phyloP scores from a whole-genome alignment of 768 basidiomycete genomes.

The Cyathus striatus region DNA sequence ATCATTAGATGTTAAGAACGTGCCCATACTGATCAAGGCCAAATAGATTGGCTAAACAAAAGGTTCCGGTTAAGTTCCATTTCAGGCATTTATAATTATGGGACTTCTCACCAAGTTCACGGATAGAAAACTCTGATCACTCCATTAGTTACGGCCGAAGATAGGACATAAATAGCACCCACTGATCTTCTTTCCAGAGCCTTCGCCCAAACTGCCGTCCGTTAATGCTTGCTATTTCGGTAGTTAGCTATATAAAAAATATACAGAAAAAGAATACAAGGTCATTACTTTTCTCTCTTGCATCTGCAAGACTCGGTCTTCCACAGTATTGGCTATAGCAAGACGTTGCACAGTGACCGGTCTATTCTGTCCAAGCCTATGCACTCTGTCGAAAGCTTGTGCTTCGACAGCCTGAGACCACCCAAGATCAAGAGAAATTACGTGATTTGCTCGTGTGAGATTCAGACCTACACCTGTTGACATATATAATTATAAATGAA shows the following conservation, averaged over 20 bases:
- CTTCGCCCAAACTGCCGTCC: conserved; percentile 61
- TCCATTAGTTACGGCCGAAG: not conserved
- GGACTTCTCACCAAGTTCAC: not conserved
- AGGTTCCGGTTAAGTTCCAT: not conserved
- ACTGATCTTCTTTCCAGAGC: conserved; percentile 55
- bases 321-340: conserved; percentile 57
- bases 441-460: conserved; percentile 58
- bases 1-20: not conserved
- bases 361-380: conserved; percentile 52
- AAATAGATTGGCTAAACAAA: not conserved
- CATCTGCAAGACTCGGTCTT: conserved; percentile 61
- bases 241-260: too few relatives aligned
- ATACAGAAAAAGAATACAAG: not conserved
- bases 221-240: conserved; percentile 50
- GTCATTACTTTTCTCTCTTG: conserved; percentile 51
- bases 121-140: not conserved
- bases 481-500: conserved; percentile 1
- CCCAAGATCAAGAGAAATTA: conserved; percentile 58
- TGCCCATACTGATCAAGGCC: not conserved
- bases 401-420: conserved; percentile 62
- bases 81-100: not conserved
- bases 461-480: conserved; percentile 43
- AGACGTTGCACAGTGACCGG: conserved; percentile 49
- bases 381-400: conserved; percentile 58
- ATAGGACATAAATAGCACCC: conserved; percentile 15